These are phyloP conservation scores for Dillenia suffruticosa DNA, from an alignment of 164 flowering plant species.

Conservation along the genomic window DNA sequence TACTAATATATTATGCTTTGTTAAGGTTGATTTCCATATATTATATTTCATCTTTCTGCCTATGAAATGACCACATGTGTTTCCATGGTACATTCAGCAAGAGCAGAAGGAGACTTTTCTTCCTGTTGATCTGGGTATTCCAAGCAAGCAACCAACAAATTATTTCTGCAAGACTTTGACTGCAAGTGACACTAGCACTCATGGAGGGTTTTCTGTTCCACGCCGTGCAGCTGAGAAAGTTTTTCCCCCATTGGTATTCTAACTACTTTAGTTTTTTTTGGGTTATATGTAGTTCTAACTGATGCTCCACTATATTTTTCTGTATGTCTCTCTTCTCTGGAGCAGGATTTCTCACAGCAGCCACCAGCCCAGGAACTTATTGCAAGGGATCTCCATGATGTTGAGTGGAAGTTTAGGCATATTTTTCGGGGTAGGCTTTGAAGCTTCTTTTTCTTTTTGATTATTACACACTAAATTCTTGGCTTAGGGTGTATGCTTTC, in stretches of 20 bases:
- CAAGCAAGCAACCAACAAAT: constrained; percentile 84
- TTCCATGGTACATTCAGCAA: constrained; percentile 36
- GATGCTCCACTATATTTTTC: constrained; percentile 1
- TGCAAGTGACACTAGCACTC: constrained; percentile 90
- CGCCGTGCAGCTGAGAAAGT: constrained; percentile 96
- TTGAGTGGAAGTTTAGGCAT: constrained; percentile 91
- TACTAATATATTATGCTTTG: constrained; percentile 16
- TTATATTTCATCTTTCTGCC: not conserved
- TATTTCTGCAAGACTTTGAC: constrained; percentile 89
- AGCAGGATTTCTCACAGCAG: constrained; percentile 83
- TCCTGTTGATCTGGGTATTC: constrained; percentile 67
- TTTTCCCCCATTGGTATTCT: constrained; percentile 75
- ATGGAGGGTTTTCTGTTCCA: constrained; percentile 95
- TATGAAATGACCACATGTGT: not conserved
- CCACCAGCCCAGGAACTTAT: constrained; percentile 89
- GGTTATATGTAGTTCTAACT: not conserved
- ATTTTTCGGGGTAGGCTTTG: constrained; percentile 66
- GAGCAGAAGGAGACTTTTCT: constrained; percentile 77
- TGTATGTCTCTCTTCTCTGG: not conserved
- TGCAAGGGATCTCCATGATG: constrained; percentile 90
- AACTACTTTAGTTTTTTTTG: not conserved
- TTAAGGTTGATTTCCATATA: not conserved
- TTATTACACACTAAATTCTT: not conserved
- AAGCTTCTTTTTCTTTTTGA: not conserved
- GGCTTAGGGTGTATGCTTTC: not conserved